Evolutionary conservation across 2,329 filamentous ascomycete species (phyloP), one percentile per base, ranked within the genome.

Genomic region (Metarhizium brunneum): DNA sequence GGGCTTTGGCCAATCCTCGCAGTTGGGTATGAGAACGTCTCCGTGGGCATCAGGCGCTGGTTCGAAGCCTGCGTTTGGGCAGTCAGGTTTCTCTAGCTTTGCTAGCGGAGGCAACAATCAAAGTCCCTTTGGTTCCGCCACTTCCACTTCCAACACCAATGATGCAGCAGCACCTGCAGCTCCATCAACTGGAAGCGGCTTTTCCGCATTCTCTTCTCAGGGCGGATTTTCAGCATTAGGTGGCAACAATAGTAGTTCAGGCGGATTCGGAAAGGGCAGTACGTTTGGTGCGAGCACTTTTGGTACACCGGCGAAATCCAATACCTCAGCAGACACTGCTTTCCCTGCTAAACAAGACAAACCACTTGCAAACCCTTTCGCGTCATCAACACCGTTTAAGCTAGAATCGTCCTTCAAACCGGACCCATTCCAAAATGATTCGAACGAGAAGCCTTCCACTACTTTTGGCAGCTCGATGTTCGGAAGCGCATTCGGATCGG

Each of bases 341-440:
- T 68, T 68, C 53, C 59, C 66, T 5, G 47, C 65, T 51, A 58
- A 67, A 52, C 55, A 66, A 18, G 63, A 65, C 18, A 66, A 69
- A 36, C 56, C 69, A 50, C 40, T 48, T 11, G 45, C 25, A 13
- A 48, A 48, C 14, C 45, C 45, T 4, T 48, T 48, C 30, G 45
- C 45, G 11, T 29, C 45, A 30, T 76, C 76, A n/a, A 70, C 73
- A 16, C 78, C 81, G 0, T 90, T 90, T 71, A 86, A 87, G 61
- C 73, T 90, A 16, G 79, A 80, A 43, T 85, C 82, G 35, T 84
- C 81, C 2, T 90, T 90, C 71, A 83, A 84, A 63, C 76, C 78
- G 8, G 85, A 88, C 60, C 77, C 80, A 6, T 76, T 77, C 48
- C 76, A 80, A 1, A 83, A 82, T 56, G 79, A 87, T 29, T 82